These are phyloP conservation scores for Lasiosphaeria miniovina DNA, from an alignment of 495 filamentous ascomycete genomes.

Conservation along the genomic window DNA sequence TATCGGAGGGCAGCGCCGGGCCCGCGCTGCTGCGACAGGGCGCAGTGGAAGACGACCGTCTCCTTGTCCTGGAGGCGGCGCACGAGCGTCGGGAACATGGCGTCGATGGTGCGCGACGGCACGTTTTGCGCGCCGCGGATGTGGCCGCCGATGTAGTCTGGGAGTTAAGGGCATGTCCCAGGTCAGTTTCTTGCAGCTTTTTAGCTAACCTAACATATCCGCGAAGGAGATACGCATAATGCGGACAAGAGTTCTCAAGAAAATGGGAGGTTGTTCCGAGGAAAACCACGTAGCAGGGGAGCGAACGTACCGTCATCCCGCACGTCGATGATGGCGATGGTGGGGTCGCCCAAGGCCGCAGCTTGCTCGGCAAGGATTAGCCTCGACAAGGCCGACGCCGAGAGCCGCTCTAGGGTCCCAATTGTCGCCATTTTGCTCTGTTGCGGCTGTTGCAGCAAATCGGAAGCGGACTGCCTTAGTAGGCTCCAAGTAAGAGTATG, in stretches of 20 bases:
- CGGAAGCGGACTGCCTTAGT: too few relatives aligned
- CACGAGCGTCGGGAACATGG: slow-evolving; percentile 75
- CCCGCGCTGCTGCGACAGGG: slow-evolving; percentile 85
- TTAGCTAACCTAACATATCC: too few relatives aligned
- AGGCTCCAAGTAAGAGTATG: too few relatives aligned
- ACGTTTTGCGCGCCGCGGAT: slow-evolving; percentile 74
- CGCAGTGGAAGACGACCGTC: slow-evolving; percentile 91
- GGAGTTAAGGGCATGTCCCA: too few relatives aligned
- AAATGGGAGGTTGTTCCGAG: neutral
- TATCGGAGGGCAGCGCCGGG: slow-evolving; percentile 69
- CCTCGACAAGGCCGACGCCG: slow-evolving; percentile 58
- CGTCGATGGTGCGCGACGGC: slow-evolving; percentile 69
- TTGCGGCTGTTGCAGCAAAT: neutral
- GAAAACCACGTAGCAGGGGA: neutral
- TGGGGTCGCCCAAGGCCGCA: slow-evolving; percentile 19
- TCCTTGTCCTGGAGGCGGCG: slow-evolving; percentile 74
- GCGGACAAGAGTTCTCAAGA: neutral
- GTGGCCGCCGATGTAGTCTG: slow-evolving; percentile 92
- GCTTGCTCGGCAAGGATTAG: slow-evolving; percentile 39
- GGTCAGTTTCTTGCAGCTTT: too few relatives aligned
- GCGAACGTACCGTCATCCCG: slow-evolving; percentile 67
- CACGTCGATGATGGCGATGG: slow-evolving; percentile 80
- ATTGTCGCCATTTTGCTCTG: slow-evolving; percentile 42
- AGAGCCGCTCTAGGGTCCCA: slow-evolving; percentile 61
- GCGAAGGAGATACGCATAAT: too few relatives aligned